These are phyloP conservation scores for Fusarium sp. DNA, from an alignment of 2,329 filamentous ascomycete species.

Conservation along the genomic window DNA sequence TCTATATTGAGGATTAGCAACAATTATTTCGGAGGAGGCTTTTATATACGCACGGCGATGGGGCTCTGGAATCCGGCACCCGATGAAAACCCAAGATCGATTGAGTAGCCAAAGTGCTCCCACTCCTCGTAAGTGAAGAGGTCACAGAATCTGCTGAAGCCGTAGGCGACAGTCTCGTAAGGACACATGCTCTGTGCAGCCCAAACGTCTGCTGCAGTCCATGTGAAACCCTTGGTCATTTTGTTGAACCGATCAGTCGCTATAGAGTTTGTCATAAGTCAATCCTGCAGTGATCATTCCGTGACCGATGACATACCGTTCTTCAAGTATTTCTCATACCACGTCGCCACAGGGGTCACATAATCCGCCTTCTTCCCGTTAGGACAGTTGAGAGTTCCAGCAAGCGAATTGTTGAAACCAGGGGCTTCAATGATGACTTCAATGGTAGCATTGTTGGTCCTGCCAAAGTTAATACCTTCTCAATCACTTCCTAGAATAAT, in stretches of 20 bases:
- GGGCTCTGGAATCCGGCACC: constrained; percentile 73
- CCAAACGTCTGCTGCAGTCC: constrained; percentile 73
- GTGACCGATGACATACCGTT: constrained; percentile 57
- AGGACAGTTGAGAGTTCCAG: constrained; percentile 74
- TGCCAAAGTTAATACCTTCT: constrained; percentile 39
- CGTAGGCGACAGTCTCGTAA: constrained; percentile 82
- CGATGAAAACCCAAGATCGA: constrained; percentile 75
- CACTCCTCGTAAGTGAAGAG: constrained; percentile 83
- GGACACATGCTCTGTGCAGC: constrained; percentile 79
- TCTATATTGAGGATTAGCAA: constrained; percentile 48
- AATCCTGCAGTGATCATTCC: background rate
- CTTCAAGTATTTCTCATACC: constrained; percentile 73
- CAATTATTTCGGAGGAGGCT: background rate
- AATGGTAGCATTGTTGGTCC: constrained; percentile 77
- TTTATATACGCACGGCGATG: constrained; percentile 62
- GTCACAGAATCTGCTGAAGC: constrained; percentile 79
- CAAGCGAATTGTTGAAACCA: constrained; percentile 77
- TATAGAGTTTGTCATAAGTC: constrained; percentile 38
- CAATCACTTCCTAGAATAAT: too few relatives aligned
- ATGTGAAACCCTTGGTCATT: constrained; percentile 69
- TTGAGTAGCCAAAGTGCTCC: constrained; percentile 76
- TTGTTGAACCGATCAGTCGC: constrained; percentile 70
- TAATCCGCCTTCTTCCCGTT: constrained; percentile 68
- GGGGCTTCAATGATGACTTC: constrained; percentile 75
- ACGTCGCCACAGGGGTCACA: constrained; percentile 66